phyloP scores from a whole-genome alignment of 1,284 basidiomycete genomes.

The Malassezia furfur region DNA sequence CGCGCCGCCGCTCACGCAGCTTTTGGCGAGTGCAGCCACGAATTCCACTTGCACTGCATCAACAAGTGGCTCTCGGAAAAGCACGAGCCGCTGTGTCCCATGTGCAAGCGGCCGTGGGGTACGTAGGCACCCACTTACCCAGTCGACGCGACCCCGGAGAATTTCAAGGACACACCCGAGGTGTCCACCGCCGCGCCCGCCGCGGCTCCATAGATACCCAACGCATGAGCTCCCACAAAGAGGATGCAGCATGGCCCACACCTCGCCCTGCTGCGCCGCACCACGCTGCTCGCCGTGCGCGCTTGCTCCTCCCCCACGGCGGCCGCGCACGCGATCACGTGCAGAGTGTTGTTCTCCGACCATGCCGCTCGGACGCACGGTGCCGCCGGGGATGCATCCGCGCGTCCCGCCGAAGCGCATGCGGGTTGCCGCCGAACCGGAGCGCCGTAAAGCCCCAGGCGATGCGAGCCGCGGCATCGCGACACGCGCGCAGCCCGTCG shows the following conservation, averaged over 20 bases:
- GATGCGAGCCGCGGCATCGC: too few relatives aligned
- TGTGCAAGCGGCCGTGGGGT: slow-evolving; percentile 20
- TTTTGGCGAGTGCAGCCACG: slow-evolving; percentile 45
- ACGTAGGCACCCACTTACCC: background rate
- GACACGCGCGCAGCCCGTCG: background rate
- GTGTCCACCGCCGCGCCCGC: too few relatives aligned
- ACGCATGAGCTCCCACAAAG: too few relatives aligned
- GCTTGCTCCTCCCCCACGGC: too few relatives aligned
- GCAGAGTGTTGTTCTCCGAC: slow-evolving; percentile 11
- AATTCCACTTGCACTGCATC: slow-evolving; percentile 47
- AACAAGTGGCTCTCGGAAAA: slow-evolving; percentile 43
- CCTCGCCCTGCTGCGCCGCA: too few relatives aligned
- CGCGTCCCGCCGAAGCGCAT: slow-evolving; percentile 1
- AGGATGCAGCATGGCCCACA: too few relatives aligned
- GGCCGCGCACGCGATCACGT: slow-evolving; percentile 3
- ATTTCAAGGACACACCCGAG: background rate
- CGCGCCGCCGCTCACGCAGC: slow-evolving; percentile 20
- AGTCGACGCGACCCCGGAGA: slow-evolving; percentile 1
- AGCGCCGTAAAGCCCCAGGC: background rate
- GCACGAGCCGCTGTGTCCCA: slow-evolving; percentile 16
- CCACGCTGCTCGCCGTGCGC: too few relatives aligned
- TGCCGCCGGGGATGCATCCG: background rate
- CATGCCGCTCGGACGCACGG: background rate
- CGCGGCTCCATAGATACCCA: too few relatives aligned
- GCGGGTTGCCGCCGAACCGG: background rate